Conservation (phyloP, 371 early-diverging fungal species). For the Mortierella sp. region DNA sequence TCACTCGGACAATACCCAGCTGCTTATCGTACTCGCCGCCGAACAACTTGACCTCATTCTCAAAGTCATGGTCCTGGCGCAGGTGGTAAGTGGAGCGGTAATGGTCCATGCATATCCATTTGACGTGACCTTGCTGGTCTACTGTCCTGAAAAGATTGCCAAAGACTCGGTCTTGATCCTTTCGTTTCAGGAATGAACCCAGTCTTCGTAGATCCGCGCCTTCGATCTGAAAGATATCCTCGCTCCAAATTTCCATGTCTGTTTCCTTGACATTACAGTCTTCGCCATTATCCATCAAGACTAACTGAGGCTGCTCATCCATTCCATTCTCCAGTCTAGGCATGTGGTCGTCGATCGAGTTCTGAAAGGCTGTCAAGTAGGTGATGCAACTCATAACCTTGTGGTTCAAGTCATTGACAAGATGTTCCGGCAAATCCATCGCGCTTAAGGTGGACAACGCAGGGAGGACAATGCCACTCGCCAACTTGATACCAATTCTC, state of each 20-base stretch:
- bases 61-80: constrained; percentile 38
- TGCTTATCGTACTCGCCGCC: constrained; percentile 34
- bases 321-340: constrained; percentile 11
- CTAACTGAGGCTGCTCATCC: constrained; percentile 3
- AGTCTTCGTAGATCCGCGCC: constrained; percentile 50
- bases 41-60: constrained; percentile 19
- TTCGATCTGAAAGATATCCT: constrained; percentile 24
- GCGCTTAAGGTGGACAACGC: constrained; percentile 19
- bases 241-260: background rate
- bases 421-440: constrained; percentile 27
- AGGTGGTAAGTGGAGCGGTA: constrained; percentile 40
- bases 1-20: constrained; percentile 31
- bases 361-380: constrained; percentile 22
- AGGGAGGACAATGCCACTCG: constrained; percentile 27
- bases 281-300: background rate
- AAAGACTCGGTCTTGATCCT: constrained; percentile 29
- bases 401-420: constrained; percentile 17
- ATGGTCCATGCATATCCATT: constrained; percentile 50
- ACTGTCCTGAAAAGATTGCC: constrained; percentile 50
- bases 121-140: constrained; percentile 37
- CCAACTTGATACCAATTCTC: constrained; percentile 27
- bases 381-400: constrained; percentile 23
- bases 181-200: constrained; percentile 23
- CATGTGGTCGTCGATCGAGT: constrained; percentile 10
- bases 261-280: background rate